Base-by-base conservation (phyloP, 2,329 filamentous ascomycete genomes). In the Lachnellula occidentalis region DNA sequence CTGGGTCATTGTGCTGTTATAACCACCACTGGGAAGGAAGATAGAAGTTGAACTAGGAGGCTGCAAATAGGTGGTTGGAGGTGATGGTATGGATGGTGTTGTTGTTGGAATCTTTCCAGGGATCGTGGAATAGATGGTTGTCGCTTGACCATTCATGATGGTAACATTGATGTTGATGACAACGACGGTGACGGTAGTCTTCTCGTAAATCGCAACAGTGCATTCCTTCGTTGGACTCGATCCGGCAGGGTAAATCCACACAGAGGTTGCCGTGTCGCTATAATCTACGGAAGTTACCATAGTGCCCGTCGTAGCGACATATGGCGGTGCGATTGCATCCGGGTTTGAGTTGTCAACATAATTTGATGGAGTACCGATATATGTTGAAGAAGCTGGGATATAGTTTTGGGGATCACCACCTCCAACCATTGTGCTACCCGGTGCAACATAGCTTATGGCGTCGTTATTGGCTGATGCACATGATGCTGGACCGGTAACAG, bases 221-320 rank as follows among this genome's bases (percentile, higher is more conserved):
- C 54, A 57, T n/a, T 61, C 48, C n/a, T 57, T 52, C 31, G 17
- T 51, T 15, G 47, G 43, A 14, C 24, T 21, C 2, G 34, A 22
- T 6, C 59, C 59, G 5, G 56, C 61, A 14, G 59, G 59, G 24
- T 57, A 63, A 7, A 60, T 51, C 42, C 48, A 63, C 15, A 63
- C 45, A 2, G 53, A 49, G 34, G 56, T 53, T 31, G 50, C 41
- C 11, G 34, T 34, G 14, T 48, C 42, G 15, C 46, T 41, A 24
- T 59, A 57, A 8, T 52, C 50, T 27, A 51, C 46, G 31, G 58
- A 61, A 7, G 54, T 59, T n/a, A 59, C 53, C n/a, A 46, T 27
- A 34, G 37, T 21, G 27, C 48, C 55, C 15, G 15, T 24, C 14
- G 54, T 57, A 12, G 31, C n/a, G 22, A 53, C 51, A 46, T 52